phyloP scores from a whole-genome alignment of 306 rosid species.

The Cyclanthera cordifolia region DNA sequence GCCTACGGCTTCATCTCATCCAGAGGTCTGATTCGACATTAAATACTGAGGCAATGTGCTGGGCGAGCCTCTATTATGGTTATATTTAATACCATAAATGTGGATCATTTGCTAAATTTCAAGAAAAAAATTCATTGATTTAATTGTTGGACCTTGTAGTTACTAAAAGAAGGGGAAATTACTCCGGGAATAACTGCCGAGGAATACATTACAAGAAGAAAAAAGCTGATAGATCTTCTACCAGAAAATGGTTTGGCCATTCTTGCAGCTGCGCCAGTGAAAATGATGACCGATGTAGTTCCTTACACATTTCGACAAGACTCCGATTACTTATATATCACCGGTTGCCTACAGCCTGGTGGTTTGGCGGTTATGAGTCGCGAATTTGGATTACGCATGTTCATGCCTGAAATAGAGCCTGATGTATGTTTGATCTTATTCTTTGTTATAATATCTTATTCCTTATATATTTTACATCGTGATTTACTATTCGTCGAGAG shows the following conservation, averaged over 20 bases:
- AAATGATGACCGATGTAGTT: constrained; percentile 96
- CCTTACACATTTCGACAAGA: constrained; percentile 91
- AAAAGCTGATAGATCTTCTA: constrained; percentile 65
- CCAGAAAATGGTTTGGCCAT: constrained; percentile 82
- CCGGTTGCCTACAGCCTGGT: constrained; percentile 96
- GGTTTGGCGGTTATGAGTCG: constrained; percentile 78
- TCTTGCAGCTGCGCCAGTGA: constrained; percentile 79
- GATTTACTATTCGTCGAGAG: background rate
- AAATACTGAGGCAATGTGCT: background rate
- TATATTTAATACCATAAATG: background rate
- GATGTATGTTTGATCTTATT: constrained; percentile 39
- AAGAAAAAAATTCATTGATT: background rate
- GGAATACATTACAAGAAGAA: constrained; percentile 67
- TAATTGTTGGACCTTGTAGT: constrained; percentile 22
- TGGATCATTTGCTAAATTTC: background rate
- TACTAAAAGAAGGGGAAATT: constrained; percentile 76
- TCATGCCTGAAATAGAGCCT: constrained; percentile 76
- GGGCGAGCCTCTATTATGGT: background rate
- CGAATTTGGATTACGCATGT: constrained; percentile 81
- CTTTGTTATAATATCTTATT: background rate
- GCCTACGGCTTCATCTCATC: constrained; percentile 76
- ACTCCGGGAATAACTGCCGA: constrained; percentile 67
- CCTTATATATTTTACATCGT: background rate
- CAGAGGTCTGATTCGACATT: constrained; percentile 37
- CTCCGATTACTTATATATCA: constrained; percentile 65